Conservation (phyloP, 2,329 filamentous ascomycete genomes). For the Curvularia lunata region DNA sequence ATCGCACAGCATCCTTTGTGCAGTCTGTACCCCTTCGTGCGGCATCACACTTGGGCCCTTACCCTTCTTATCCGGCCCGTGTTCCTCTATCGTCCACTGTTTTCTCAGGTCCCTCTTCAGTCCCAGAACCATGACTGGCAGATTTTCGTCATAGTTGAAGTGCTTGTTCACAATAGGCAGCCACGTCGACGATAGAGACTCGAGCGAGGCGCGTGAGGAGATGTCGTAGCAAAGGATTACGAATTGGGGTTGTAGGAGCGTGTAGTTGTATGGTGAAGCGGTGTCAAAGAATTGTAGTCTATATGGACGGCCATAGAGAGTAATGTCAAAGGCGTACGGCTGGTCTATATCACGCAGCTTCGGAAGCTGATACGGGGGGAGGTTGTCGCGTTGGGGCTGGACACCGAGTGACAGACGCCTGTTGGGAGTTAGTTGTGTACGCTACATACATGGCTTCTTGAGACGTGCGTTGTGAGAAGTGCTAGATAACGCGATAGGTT, state of each 20-base stretch:
- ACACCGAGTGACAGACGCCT: conserved; percentile 45
- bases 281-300: conserved; percentile 64
- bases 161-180: conserved; percentile 55
- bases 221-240: conserved; percentile 67
- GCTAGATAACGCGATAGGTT: neutral
- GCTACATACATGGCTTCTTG: neutral
- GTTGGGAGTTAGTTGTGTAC: conserved; percentile 2
- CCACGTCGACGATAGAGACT: conserved; percentile 56
- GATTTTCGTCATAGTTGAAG: conserved; percentile 59
- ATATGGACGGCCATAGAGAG: conserved; percentile 62
- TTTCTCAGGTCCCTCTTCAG: conserved; percentile 63
- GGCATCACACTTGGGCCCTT: conserved; percentile 57
- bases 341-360: conserved; percentile 62
- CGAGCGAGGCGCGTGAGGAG: conserved; percentile 58
- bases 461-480: neutral
- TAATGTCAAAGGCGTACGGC: conserved; percentile 65
- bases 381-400: conserved; percentile 32
- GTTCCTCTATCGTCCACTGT: conserved; percentile 49
- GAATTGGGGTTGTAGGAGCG: conserved; percentile 60
- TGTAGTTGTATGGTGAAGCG: conserved; percentile 63
- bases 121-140: conserved; percentile 66
- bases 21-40: conserved; percentile 57
- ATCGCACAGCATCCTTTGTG: conserved; percentile 66
- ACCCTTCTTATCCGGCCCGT: conserved; percentile 44
- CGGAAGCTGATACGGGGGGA: conserved; percentile 49